Percentiles rank a stretch among this genome's conserved stretches.
Evolutionary conservation across 768 basidiomycete genomes (phyloP).

Genomic region (Lentinula detonsa): DNA sequence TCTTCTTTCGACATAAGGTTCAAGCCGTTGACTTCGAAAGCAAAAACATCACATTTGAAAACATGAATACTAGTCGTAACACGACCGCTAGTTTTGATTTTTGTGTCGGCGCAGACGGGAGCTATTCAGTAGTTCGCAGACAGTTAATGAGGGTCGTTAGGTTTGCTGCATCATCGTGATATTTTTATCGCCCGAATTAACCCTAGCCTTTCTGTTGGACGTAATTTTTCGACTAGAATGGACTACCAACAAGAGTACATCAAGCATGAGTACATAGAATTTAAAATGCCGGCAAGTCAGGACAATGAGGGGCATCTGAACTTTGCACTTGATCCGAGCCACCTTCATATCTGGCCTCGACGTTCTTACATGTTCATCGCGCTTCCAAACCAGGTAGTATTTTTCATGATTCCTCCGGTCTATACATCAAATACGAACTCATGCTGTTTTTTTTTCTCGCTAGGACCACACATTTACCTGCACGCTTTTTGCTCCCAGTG

Average conservation of each 20-base stretch:
- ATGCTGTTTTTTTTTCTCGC: not conserved
- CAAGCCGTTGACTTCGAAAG: slow-evolving; percentile 68
- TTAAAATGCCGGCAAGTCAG: slow-evolving; percentile 85
- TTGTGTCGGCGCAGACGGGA: slow-evolving; percentile 91
- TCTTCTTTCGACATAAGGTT: slow-evolving; percentile 82
- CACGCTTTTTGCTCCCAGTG: slow-evolving; percentile 87
- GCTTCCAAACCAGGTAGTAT: slow-evolving; percentile 83
- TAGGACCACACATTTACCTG: slow-evolving; percentile 98
- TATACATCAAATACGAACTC: not conserved
- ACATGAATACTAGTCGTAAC: slow-evolving; percentile 36
- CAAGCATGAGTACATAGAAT: slow-evolving; percentile 92
- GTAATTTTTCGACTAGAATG: slow-evolving; percentile 52
- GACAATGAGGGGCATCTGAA: slow-evolving; percentile 52
- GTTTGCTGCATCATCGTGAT: slow-evolving; percentile 40
- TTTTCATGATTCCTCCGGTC: not conserved
- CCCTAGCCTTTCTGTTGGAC: not conserved
- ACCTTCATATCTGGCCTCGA: slow-evolving; percentile 99
- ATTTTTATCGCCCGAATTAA: slow-evolving; percentile 12
- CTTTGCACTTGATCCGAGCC: slow-evolving; percentile 88
- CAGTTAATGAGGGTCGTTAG: slow-evolving; percentile 95
- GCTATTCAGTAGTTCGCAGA: slow-evolving; percentile 83
- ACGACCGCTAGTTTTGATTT: slow-evolving; percentile 59
- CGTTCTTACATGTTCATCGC: slow-evolving; percentile 99
- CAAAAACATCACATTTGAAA: slow-evolving; percentile 47
- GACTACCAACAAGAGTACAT: slow-evolving; percentile 95